Percentiles rank a stretch among this genome's conserved stretches.
Evolutionary conservation across 2,329 filamentous ascomycete species (phyloP).

Genomic region (Botrytis cinerea): DNA sequence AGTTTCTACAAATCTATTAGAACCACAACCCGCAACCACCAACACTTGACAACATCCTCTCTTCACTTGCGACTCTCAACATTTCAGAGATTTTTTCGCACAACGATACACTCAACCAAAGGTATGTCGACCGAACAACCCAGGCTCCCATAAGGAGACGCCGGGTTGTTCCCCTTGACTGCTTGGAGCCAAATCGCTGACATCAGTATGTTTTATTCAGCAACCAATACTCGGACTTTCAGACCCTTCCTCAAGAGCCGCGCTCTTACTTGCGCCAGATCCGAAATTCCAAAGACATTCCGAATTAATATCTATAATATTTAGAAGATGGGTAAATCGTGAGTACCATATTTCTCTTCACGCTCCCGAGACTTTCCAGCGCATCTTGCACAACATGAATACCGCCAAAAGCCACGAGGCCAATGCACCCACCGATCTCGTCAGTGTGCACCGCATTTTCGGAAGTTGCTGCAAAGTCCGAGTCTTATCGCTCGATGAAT

Average conservation of each 20-base stretch:
- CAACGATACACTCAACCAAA: not conserved
- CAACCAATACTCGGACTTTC: conserved; percentile 9
- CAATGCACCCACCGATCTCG: conserved; percentile 16
- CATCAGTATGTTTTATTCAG: not conserved
- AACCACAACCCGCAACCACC: not conserved
- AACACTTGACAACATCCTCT: not conserved
- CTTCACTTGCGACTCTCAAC: not conserved
- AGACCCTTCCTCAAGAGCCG: conserved; percentile 9
- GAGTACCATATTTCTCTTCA: conserved; percentile 19
- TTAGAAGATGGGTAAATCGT: conserved; percentile 30
- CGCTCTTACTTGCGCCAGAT: conserved; percentile 21
- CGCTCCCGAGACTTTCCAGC: conserved; percentile 12
- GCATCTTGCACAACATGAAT: conserved; percentile 15
- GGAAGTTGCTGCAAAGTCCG: not conserved
- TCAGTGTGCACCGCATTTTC: conserved; percentile 9
- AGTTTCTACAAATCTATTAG: conserved; percentile 18
- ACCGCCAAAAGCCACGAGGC: conserved; percentile 7
- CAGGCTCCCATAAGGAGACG: not conserved
- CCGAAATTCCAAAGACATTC: not conserved
- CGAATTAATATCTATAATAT: conserved; percentile 10
- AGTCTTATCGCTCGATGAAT: conserved; percentile 1
- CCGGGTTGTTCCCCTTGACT: not conserved
- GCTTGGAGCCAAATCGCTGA: conserved; percentile 13
- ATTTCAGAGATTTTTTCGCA: not conserved
- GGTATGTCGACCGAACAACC: not conserved